Evolutionary conservation across 805 yeast species (phyloP), one percentile per base, ranked within the genome.

Genomic region (Komagataella pseudopastoris): DNA sequence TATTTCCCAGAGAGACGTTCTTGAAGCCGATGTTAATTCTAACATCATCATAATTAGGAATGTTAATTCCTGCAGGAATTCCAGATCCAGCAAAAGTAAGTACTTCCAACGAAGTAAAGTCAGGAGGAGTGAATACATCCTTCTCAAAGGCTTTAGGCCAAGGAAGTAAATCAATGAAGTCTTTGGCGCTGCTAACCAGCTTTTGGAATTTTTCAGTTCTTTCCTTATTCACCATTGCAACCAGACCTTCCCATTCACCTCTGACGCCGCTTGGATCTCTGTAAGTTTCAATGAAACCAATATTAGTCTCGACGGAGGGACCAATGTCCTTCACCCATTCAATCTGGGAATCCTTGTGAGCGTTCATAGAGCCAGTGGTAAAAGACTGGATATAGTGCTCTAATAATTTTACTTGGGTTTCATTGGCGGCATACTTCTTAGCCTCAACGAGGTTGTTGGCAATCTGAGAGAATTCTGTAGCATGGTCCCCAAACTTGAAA

Each of bases 181-280:
- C 66, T 47, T 78, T 75, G 14, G 96, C 96, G 54, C 72, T 72
- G 17, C 70, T 65, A 23, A 88, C 96, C 56, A 88, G 72, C 8
- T 71, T 71, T 23, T 83, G 80, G 62, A 88, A 88, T 60, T 87
- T 88, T 50, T 77, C 82, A 16, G 96, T 88, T 55, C 95, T 76
- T 55, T 87, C 91, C 62, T 85, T 83, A 67, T 88, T 88, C 52
- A 88, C 95, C 79, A 88, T 85, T 18, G 96, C 91, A 39, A 88
- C 93, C 49, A 88, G 70, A 24, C 95, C 88, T 69, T 88, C 96
- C 91, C 93, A 88, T 66, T 88, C 96, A 54, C 96, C 96, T 61
- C 89, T 77, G 48, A 88, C 87, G 48, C 96, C 96, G 36, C 90
- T 78, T 14, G 96, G 95, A 63, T 88, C 96, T 66, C 96, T 76